Base-by-base conservation (phyloP, 2,329 filamentous ascomycete genomes). In the Chaetothyriales sp. region DNA sequence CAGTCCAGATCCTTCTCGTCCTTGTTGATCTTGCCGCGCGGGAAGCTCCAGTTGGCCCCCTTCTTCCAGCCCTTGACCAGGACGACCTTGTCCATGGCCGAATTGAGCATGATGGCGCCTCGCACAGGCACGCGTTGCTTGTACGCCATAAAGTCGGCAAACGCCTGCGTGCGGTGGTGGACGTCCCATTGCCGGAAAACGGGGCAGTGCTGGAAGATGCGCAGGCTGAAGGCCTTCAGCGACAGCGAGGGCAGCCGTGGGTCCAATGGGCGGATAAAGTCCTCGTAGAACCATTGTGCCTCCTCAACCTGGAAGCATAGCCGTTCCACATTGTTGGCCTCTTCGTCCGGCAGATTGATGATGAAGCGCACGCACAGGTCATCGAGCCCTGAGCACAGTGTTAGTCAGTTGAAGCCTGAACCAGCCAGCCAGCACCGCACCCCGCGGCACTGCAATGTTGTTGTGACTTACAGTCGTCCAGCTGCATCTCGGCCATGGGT, bases 211-310 rank as follows among this genome's bases (percentile, higher is more conserved):
- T 89, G 82, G 66, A 96, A 95, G 61, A 98, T 93, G 60, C 83
- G 80, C 53, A 94, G 74, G 61, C 86, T 90, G 68, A 98, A 98
- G 48, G 76, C 81, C 59, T 86, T 82, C 32, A 98, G 76, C 45
- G 81, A 80, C 74, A 96, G 83, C 50, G 84, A 88, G 3, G 92
- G 92, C 9, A 98, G 76, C 42, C 77, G 77, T 49, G 88, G 83
- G 67, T 95, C 85, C 57, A 92, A 74, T 42, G 90, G 89, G 46
- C 92, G 86, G 66, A 98, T 87, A 65, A 98, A 98, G 69, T 98
- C 92, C 74, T 98, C 92, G 78, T 98, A 98, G 70, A 94, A 98
- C 92, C 92, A 98, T 80, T 98, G 93, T 61, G 92, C 92, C 70
- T 98, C 93, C 69, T 98, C 92, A 60, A 98, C 85, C 70, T 96